These are phyloP conservation scores for Clathrospora elynae DNA, from an alignment of 2,329 filamentous ascomycete genomes.

Conservation along the genomic window DNA sequence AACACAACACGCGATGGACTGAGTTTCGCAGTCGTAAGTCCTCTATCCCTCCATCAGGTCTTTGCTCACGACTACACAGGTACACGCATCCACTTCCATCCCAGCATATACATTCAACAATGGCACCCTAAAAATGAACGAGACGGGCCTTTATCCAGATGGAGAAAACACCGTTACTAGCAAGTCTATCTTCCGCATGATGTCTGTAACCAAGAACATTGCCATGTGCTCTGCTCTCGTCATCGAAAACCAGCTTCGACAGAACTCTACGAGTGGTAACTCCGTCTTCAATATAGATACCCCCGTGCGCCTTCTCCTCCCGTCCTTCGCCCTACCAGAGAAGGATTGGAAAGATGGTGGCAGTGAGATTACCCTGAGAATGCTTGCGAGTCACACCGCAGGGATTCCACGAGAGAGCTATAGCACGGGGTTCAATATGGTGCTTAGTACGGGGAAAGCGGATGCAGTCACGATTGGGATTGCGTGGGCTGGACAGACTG, in stretches of 20 bases:
- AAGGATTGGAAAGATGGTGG: conserved; percentile 40
- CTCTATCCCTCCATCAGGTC: not conserved
- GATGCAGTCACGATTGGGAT: conserved; percentile 33
- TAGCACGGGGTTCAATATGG: conserved; percentile 38
- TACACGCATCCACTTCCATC: conserved; percentile 31
- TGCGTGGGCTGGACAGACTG: conserved; percentile 29
- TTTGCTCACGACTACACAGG: conserved; percentile 13
- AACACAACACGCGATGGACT: conserved; percentile 37
- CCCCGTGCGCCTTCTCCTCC: conserved; percentile 29
- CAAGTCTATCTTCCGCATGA: conserved; percentile 40
- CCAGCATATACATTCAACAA: conserved; percentile 36
- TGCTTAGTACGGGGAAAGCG: conserved; percentile 30
- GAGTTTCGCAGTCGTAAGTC: conserved; percentile 38
- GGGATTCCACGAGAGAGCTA: conserved; percentile 40
- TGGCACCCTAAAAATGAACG: conserved; percentile 40
- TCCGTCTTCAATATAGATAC: conserved; percentile 28
- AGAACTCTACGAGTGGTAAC: not conserved
- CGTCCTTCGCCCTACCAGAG: conserved; percentile 28
- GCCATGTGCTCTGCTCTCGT: conserved; percentile 33
- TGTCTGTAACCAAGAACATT: conserved; percentile 39
- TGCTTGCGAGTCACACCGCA: conserved; percentile 42
- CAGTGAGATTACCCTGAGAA: conserved; percentile 38
- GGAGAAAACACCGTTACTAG: conserved; percentile 26
- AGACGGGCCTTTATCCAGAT: conserved; percentile 15
- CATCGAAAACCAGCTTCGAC: conserved; percentile 21